A percentile compares a stretch with the other conserved stretches of the same genome.
phyloP scores from a whole-genome alignment of 495 filamentous ascomycete genomes.

The Stereocaulon alpinum region DNA sequence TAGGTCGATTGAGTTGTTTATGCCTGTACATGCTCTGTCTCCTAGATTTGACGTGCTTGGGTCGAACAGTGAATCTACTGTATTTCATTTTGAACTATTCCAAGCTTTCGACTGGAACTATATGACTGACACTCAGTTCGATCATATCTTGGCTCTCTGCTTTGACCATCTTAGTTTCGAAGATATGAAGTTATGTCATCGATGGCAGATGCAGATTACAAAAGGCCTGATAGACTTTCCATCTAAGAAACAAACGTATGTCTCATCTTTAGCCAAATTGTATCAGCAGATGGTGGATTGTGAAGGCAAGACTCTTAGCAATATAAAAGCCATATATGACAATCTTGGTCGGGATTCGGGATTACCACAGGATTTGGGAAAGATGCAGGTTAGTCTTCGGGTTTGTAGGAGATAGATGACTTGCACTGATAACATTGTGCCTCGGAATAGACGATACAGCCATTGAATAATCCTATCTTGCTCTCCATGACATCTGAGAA shows the following conservation, averaged over 20 bases:
- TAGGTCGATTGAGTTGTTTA: slow-evolving; percentile 79
- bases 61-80: slow-evolving; percentile 36
- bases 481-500: slow-evolving; percentile 30
- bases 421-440: slow-evolving; percentile 27
- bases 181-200: slow-evolving; percentile 29
- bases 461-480: slow-evolving; percentile 46
- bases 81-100: slow-evolving; percentile 41
- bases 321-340: slow-evolving; percentile 6
- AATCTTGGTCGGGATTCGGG: neutral
- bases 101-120: slow-evolving; percentile 28
- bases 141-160: slow-evolving; percentile 29
- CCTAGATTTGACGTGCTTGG: slow-evolving; percentile 18
- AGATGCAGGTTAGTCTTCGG: slow-evolving; percentile 41
- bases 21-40: slow-evolving; percentile 35
- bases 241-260: neutral
- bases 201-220: slow-evolving; percentile 15
- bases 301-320: slow-evolving; percentile 7
- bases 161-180: slow-evolving; percentile 46
- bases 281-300: neutral
- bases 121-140: slow-evolving; percentile 18
- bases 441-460: slow-evolving; percentile 13
- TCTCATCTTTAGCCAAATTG: slow-evolving; percentile 5
- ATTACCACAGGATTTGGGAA: slow-evolving; percentile 20
- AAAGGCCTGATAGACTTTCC: slow-evolving; percentile 14
- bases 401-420: neutral